Evolutionary conservation across 2,329 filamentous ascomycete genomes (phyloP).

Genomic region (Aspergillus oerlinghausenensis): DNA sequence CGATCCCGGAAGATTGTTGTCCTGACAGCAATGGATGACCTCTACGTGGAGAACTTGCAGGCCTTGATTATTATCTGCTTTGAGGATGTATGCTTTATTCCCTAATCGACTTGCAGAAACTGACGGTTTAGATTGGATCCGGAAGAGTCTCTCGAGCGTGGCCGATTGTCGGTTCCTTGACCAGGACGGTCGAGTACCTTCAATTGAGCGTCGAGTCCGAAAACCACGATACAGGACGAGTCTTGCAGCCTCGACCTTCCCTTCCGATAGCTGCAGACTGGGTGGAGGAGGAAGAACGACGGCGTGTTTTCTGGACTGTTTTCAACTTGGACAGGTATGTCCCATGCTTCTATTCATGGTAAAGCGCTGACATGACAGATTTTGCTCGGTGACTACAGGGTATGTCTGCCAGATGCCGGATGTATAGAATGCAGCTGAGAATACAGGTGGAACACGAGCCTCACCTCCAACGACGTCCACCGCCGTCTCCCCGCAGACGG

Average conservation of each 20-base stretch:
- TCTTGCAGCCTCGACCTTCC: not conserved
- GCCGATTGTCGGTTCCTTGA: slow-evolving; percentile 35
- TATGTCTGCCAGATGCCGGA: not conserved
- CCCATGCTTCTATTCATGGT: no score
- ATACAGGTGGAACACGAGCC: slow-evolving; percentile 27
- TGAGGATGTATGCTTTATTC: slow-evolving; percentile 25
- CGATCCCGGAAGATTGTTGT: slow-evolving; percentile 12
- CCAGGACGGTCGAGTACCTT: slow-evolving; percentile 35
- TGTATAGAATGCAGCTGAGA: not conserved
- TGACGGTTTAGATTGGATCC: slow-evolving; percentile 23
- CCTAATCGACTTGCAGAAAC: not conserved
- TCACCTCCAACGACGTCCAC: slow-evolving; percentile 36
- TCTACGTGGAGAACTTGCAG: slow-evolving; percentile 25
- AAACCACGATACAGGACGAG: slow-evolving; percentile 13
- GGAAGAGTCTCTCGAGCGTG: slow-evolving; percentile 32
- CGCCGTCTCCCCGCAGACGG: slow-evolving; percentile 41
- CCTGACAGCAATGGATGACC: slow-evolving; percentile 12
- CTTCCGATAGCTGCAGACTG: slow-evolving; percentile 16
- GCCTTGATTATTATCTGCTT: slow-evolving; percentile 34
- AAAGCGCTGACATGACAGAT: not conserved
- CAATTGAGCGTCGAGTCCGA: slow-evolving; percentile 33
- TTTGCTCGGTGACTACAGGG: slow-evolving; percentile 33
- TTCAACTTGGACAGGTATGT: slow-evolving; percentile 36
- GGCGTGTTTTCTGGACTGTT: slow-evolving; percentile 41
- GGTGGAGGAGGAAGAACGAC: slow-evolving; percentile 37